phyloP scores from a whole-genome alignment of 2,329 filamentous ascomycete genomes.

The Pleomassaria siparia region DNA sequence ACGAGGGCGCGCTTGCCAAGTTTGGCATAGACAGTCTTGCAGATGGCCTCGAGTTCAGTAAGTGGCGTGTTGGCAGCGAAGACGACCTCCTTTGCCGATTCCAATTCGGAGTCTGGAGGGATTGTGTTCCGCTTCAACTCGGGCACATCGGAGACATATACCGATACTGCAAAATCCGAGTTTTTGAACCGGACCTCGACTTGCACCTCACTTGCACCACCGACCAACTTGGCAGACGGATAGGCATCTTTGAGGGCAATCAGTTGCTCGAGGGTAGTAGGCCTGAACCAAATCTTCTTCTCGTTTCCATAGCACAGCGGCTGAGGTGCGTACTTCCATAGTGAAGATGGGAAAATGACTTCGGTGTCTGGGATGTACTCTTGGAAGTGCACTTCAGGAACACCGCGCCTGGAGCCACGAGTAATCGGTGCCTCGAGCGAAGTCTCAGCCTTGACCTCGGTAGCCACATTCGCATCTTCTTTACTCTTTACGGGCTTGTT shows the following conservation, averaged over 20 bases:
- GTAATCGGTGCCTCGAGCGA: slow-evolving; percentile 43
- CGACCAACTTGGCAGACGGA: slow-evolving; percentile 90
- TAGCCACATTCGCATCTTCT: slow-evolving; percentile 19
- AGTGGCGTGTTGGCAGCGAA: slow-evolving; percentile 88
- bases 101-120: slow-evolving; percentile 28
- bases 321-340: slow-evolving; percentile 78
- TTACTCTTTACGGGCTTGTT: slow-evolving; percentile 40
- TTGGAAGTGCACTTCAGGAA: slow-evolving; percentile 72
- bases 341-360: slow-evolving; percentile 83
- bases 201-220: slow-evolving; percentile 92
- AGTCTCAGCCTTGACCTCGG: slow-evolving; percentile 55
- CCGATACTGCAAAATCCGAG: slow-evolving; percentile 81
- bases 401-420: slow-evolving; percentile 55
- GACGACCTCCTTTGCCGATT: slow-evolving; percentile 55
- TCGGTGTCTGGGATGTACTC: slow-evolving; percentile 88
- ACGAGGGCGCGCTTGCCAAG: slow-evolving; percentile 39
- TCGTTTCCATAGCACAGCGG: slow-evolving; percentile 90
- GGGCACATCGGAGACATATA: slow-evolving; percentile 87
- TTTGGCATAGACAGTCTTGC: slow-evolving; percentile 66
- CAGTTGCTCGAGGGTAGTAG: slow-evolving; percentile 79
- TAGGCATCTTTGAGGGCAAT: slow-evolving; percentile 83
- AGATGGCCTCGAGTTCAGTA: slow-evolving; percentile 84
- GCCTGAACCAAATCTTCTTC: slow-evolving; percentile 87
- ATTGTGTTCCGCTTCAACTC: slow-evolving; percentile 70
- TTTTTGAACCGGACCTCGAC: slow-evolving; percentile 98